Conservation (phyloP, 2,329 filamentous ascomycete genomes). For the Alternaria sp. region DNA sequence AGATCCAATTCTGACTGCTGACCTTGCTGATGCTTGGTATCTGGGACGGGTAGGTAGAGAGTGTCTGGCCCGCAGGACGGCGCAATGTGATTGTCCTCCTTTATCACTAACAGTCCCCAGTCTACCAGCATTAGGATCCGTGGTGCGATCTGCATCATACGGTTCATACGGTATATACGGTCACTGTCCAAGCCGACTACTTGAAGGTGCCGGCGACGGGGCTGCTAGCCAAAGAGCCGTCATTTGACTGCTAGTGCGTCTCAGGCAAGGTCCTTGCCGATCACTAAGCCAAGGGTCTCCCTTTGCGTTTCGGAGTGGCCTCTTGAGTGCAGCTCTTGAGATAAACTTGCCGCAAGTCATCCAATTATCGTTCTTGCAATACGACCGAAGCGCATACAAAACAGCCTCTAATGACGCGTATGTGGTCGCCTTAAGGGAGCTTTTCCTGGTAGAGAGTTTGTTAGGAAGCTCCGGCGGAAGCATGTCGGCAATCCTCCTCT, state of each 20-base stretch:
- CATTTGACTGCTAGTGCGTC: constrained; percentile 1
- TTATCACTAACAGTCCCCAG: not conserved
- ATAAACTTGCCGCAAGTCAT: not conserved
- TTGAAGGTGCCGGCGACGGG: constrained; percentile 14
- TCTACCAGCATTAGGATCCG: not conserved
- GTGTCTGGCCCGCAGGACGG: not conserved
- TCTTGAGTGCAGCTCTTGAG: not conserved
- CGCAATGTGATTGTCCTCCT: not conserved
- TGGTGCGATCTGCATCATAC: constrained; percentile 4
- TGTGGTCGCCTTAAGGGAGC: not conserved
- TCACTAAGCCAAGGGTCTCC: constrained; percentile 9
- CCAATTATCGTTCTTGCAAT: not conserved
- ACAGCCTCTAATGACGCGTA: not conserved
- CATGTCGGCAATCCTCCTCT: not conserved
- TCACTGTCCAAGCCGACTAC: constrained; percentile 1
- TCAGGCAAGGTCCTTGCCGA: constrained; percentile 19
- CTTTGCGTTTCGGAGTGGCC: not conserved
- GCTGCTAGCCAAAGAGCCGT: constrained; percentile 13
- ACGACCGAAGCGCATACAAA: not conserved
- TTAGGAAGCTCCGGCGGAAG: not conserved
- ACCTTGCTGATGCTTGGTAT: not conserved
- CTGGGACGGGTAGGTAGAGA: not conserved
- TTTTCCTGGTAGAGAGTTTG: not conserved
- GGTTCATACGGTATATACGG: constrained; percentile 13
- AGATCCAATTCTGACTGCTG: not conserved